Percentiles rank a stretch among this genome's conserved stretches.
Evolutionary conservation across 345 rosid genomes (phyloP).

Genomic region (Sonneratia alba): DNA sequence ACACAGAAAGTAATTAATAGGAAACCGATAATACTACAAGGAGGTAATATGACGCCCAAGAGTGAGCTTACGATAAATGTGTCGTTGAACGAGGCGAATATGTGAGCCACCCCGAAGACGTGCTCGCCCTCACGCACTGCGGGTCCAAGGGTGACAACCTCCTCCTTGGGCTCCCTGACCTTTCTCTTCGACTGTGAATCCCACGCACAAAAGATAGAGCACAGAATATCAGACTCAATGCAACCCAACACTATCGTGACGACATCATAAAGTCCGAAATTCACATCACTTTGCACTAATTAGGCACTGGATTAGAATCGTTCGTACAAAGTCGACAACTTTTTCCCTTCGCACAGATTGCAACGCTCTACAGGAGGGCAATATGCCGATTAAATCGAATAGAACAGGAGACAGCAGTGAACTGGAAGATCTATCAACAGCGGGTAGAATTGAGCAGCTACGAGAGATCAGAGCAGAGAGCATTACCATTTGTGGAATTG

Average conservation of each 20-base stretch:
- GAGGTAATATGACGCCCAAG: neutral
- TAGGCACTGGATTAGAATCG: neutral
- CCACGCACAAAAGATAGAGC: neutral
- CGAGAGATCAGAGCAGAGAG: neutral
- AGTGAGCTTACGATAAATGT: constrained; percentile 63
- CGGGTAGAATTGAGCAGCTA: too few relatives aligned
- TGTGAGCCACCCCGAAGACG: constrained; percentile 81
- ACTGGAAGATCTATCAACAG: neutral
- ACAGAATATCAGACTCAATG: neutral
- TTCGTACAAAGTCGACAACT: neutral
- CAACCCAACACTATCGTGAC: neutral
- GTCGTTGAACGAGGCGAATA: constrained; percentile 83
- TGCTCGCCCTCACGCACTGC: constrained; percentile 69
- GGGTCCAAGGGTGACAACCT: constrained; percentile 69
- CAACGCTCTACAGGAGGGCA: neutral
- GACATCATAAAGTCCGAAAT: neutral
- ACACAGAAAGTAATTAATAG: neutral
- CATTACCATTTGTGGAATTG: neutral
- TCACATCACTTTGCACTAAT: neutral
- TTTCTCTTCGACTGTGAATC: constrained; percentile 52
- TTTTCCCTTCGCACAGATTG: neutral
- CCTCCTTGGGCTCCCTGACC: constrained; percentile 82
- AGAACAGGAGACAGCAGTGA: neutral
- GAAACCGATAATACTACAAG: neutral
- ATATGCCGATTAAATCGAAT: neutral